phyloP scores from a whole-genome alignment of 352 stramenopile species.

The Pythium insidiosum region DNA sequence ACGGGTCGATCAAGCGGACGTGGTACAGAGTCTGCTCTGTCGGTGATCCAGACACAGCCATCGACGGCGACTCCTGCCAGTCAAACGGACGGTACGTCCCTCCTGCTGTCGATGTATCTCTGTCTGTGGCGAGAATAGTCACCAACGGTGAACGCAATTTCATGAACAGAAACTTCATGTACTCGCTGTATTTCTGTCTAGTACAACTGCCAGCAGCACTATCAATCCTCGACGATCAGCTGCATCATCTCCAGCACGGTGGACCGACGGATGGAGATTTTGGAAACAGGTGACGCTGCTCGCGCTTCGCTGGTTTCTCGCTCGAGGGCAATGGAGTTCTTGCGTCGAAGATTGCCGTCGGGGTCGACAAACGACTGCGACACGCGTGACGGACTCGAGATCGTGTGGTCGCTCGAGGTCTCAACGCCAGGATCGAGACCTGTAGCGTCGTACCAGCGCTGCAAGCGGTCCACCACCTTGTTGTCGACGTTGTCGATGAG shows the following conservation, averaged over 20 bases:
- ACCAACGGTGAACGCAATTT: too few relatives aligned
- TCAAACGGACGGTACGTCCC: too few relatives aligned
- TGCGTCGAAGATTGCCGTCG: constrained; percentile 27
- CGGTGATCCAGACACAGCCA: too few relatives aligned
- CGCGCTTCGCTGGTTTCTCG: too few relatives aligned
- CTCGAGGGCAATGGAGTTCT: constrained; percentile 1
- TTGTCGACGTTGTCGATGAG: constrained; percentile 15
- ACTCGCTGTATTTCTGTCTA: too few relatives aligned
- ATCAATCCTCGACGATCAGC: constrained; percentile 16
- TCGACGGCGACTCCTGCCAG: too few relatives aligned
- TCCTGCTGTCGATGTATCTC: too few relatives aligned
- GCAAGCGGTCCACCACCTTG: constrained; percentile 12
- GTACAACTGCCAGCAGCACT: too few relatives aligned
- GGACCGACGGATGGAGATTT: constrained; percentile 17
- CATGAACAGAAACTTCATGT: too few relatives aligned
- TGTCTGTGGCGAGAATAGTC: too few relatives aligned
- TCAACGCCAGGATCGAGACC: constrained; percentile 20
- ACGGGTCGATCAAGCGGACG: constrained; percentile 13
- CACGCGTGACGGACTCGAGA: constrained; percentile 16
- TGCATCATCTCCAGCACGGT: constrained; percentile 25
- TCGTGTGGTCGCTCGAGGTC: constrained; percentile 19
- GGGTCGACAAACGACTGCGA: constrained; percentile 20
- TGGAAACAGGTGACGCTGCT: too few relatives aligned
- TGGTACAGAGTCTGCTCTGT: constrained; percentile 14
- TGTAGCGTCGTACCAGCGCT: constrained; percentile 23